Evolutionary conservation across 805 yeast genomes (phyloP), one percentile per base, ranked within the genome.

Genomic region (Candida patagonica): DNA sequence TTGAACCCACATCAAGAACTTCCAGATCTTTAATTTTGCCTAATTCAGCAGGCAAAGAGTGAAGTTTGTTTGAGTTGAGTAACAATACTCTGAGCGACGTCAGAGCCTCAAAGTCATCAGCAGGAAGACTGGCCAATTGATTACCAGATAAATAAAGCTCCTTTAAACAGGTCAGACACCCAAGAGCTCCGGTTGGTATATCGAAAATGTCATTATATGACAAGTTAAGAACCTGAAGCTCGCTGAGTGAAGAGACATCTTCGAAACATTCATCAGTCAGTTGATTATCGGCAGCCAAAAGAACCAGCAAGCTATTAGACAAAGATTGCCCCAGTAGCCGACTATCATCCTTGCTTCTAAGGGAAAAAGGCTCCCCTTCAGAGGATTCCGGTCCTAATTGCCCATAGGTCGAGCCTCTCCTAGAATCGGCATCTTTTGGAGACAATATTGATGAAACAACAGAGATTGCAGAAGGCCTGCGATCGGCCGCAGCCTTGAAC

Each of bases 1-100:
- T 92, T 2, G 94, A 83, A 3, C 96, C 95, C 13, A 85, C 92
- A 62, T 92, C 99, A 26, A 92, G 68, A 7, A 78, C 80, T 24
- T 71, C 73, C 53, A 92, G 63, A 20, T 73, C 70, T 1, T 62
- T 55, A 34, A 87, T 68, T 42, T 78, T 78, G 6, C 89, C 76
- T 35, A 92, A 60, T 55, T 89, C 98, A 0, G 95, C 80, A 0
- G 98, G 97, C 32, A 92, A 62, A 0, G 95, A 74, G 35, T 82
- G 82, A 47, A 92, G 70, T 54, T 82, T 81, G 57, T 92, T 92
- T 50, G 85, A 84, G 57, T 89, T 92, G 48, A 87, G 57, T 59
- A 72, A 78, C 25, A 92, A 61, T 0, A 77, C 68, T 40, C 71
- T 68, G 52, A 92, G 65, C 6, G 70, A 63, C 7, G 66, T 63